Evolutionary conservation across 202 grass and related monocot species (phyloP), one percentile per base, ranked within the genome.

Genomic region (Elaeis oleifera): DNA sequence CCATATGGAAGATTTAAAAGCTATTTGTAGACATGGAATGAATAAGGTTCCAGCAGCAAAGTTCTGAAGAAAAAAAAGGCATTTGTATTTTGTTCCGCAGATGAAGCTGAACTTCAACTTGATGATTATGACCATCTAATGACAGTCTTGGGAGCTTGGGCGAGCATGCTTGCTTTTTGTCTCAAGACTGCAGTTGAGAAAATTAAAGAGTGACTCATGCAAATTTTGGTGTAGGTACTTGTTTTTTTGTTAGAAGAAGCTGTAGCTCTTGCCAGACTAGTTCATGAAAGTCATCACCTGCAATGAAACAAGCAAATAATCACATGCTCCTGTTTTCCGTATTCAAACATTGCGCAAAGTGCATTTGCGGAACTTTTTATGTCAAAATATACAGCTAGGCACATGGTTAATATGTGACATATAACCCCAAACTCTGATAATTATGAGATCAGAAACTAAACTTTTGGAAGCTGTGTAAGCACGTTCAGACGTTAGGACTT

Each of bases 161-260:
- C 87, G 57, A 78, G 74, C 70, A 70, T 79, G 56, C 61, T 97
- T 53, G 60, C 74, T 76, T 81, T 84, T 61, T 97, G 20, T 84
- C 77, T 75, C 60, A 58, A 19, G 80, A 92, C 58, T 97, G 82
- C 73, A 80, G 28, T 66, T 55, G 52, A 79, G 52, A 74, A 84
- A 79, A 77, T 27, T 84, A 74, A 63, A 71, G 61, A 80, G 73
- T 69, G 65, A 89, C 57, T 86, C 77, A 27, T 86, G 73, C 74
- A 91, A 81, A 63, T 71, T 84, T 78, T 85, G 48, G 74, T 50
- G 9, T 92, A 86, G 76, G 79, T 92, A 74, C 69, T 84, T 74
- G 59, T 89, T 63, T 97, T 89, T 73, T 86, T 71, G 76, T 73
- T 92, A 32, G 74, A 75, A 76, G 94, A 92, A 88, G 56, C 55